phyloP scores from a whole-genome alignment of 495 filamentous ascomycete genomes.

The Xylaria scruposa region DNA sequence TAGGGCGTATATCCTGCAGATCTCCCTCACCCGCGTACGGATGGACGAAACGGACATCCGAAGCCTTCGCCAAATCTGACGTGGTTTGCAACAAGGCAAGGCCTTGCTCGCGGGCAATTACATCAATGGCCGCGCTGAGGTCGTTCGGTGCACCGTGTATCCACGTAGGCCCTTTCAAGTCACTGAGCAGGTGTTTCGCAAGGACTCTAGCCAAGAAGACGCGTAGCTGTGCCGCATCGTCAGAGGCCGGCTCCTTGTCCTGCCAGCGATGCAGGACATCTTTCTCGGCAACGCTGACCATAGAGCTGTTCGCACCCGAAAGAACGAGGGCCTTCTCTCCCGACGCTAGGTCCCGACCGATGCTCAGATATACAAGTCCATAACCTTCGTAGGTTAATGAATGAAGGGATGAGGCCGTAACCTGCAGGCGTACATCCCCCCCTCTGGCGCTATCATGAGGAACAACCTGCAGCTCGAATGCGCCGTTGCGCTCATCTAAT shows the following conservation, averaged over 20 bases:
- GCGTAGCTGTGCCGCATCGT: not conserved
- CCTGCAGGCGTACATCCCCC: not conserved
- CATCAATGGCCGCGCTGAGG: constrained; percentile 1
- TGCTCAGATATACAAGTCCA: not conserved
- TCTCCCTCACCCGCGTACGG: not conserved
- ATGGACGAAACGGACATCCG: not conserved
- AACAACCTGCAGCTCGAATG: not conserved
- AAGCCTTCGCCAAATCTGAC: not conserved
- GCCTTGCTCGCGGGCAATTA: not conserved
- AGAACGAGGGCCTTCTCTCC: not conserved
- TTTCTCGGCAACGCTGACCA: not conserved
- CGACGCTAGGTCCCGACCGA: not conserved
- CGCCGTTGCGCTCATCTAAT: not conserved
- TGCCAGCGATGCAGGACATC: not conserved
- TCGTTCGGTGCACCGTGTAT: not conserved
- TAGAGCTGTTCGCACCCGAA: not conserved
- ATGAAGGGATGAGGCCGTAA: not conserved
- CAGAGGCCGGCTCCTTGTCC: not conserved
- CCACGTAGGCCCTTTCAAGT: not conserved
- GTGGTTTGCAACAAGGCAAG: not conserved
- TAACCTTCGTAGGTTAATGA: not conserved
- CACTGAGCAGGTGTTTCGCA: not conserved
- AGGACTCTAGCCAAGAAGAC: not conserved
- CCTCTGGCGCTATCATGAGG: not conserved
- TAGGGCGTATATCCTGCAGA: not conserved